Evolutionary conservation across 495 filamentous ascomycete genomes (phyloP), one percentile per base, ranked within the genome.

Genomic region (Astrothelium macrocarpum): DNA sequence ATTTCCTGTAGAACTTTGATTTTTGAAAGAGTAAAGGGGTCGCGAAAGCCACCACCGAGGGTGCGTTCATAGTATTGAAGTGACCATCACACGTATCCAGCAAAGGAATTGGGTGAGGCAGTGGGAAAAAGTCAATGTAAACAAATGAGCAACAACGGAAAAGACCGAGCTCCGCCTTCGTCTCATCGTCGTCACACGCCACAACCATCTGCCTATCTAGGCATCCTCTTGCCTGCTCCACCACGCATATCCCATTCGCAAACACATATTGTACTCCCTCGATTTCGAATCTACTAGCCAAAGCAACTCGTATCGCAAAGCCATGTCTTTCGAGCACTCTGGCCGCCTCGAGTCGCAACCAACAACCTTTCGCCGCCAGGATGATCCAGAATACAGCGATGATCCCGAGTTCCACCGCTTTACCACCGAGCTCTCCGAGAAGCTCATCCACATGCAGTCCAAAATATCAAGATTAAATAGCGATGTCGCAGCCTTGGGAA

Each of bases 251-350:
- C 64, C 46, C 61, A 42, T 63, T 59, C 64, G 43, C 31, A 43
- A 20, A 59, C 59, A 34, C 23, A 60, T 64, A 18, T 59, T 53
- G 9, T 56, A 20, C 5, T 25, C 29, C 45, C 7, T 25, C 14
- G 59, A 7, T 70, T 67, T 77, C 75, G 63, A 70, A 70, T 66
- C 73, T 5, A 64, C 2, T 56, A 20, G 11, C 5, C 9, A 29
- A 26, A 29, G n/a, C 25, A 29, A 36, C 25, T 26, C 4, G 26
- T 4, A 36, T 23, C 25, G 10, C 49, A 3, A 61, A 70, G 76
- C 63, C 67, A 97, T 97, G 93, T 96, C 93, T 45, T 97, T 95
- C 77, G 87, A 95, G 74, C 89, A 88, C 63, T 81, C 93, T 68
- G 86, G 85, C 67, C 86, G 84, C 61, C 80, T 96, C 63, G 93